Evolutionary conservation across 441 rosid genomes (phyloP), one percentile per base, ranked within the genome.

Genomic region (Populus hybrid): DNA sequence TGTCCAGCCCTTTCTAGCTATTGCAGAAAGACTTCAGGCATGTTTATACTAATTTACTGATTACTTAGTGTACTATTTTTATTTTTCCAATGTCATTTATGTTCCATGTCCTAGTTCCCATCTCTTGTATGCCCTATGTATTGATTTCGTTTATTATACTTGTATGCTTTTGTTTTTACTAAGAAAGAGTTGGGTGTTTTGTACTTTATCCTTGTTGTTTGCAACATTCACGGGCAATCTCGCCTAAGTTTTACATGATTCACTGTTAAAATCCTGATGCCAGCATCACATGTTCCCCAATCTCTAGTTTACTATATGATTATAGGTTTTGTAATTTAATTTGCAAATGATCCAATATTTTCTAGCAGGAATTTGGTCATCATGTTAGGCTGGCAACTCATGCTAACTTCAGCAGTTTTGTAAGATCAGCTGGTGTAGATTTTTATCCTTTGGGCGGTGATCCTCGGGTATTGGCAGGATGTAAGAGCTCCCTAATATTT

Each of bases 381-480:
- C 92, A 73, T 83, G 99, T 96, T 80, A 88, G 99, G 88, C 75
- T 96, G 86, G 98, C 99, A 79, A 94, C 99, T 79, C 99, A 94
- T 88, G 92, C 84, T 61, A 96, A 96, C 84, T 96, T 96, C 86
- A 78, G 82, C 59, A 80, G 83, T 71, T 96, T 96, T 85, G 97
- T 96, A 68, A 89, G 84, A 82, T 88, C 94, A 67, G 96, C 94
- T 73, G 98, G 95, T 42, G 90, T 96, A 78, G 98, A 92, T 65
- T 96, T 94, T 81, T 94, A 87, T 77, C 99, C 99, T 30, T 84
- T 96, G 84, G 98, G 98, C 8, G 98, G 98, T 83, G 99, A 96
- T 88, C 98, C 98, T 73, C 90, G 97, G 70, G 92, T 88, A 81
- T 85, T 96, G 87, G 99, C 99, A 81, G 98, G 87, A 90, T 94